These are phyloP conservation scores for Solanum hybrid DNA, from an alignment of 305 asterid species.

Conservation along the genomic window DNA sequence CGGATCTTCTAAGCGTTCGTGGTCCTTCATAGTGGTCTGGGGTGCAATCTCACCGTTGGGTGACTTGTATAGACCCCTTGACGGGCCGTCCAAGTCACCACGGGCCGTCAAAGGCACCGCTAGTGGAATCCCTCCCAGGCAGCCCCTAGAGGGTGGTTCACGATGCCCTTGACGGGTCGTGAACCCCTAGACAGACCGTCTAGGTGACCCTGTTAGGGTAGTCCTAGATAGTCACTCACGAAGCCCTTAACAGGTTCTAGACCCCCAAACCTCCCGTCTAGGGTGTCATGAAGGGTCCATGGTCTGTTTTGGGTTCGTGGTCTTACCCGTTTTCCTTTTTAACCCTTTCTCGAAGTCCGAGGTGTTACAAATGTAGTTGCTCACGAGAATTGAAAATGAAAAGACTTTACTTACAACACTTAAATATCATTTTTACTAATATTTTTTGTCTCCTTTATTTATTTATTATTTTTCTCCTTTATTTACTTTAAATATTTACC, in stretches of 20 bases:
- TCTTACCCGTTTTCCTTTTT: not conserved
- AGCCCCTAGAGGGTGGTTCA: not conserved
- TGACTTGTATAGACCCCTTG: not conserved
- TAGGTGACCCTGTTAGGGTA: not conserved
- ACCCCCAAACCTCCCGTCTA: not conserved
- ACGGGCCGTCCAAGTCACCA: not conserved
- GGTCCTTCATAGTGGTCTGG: not conserved
- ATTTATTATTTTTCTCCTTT: not conserved
- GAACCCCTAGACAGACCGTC: not conserved
- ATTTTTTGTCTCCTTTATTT: not conserved
- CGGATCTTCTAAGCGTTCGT: too few relatives aligned
- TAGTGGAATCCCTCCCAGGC: not conserved
- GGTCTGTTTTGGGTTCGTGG: not conserved
- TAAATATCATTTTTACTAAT: not conserved
- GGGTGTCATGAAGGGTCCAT: not conserved
- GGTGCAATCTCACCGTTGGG: not conserved
- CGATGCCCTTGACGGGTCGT: not conserved
- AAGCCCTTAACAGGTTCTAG: rapidly evolving
- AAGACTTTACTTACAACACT: not conserved
- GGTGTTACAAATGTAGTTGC: not conserved
- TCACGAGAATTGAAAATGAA: not conserved
- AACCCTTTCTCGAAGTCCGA: not conserved
- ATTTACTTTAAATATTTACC: too few relatives aligned
- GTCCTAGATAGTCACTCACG: not conserved
- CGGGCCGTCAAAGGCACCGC: not conserved